A percentile compares a stretch with the other conserved stretches of the same genome.
phyloP scores from a whole-genome alignment of 2,329 filamentous ascomycete genomes.

The Cercospora berteroae region DNA sequence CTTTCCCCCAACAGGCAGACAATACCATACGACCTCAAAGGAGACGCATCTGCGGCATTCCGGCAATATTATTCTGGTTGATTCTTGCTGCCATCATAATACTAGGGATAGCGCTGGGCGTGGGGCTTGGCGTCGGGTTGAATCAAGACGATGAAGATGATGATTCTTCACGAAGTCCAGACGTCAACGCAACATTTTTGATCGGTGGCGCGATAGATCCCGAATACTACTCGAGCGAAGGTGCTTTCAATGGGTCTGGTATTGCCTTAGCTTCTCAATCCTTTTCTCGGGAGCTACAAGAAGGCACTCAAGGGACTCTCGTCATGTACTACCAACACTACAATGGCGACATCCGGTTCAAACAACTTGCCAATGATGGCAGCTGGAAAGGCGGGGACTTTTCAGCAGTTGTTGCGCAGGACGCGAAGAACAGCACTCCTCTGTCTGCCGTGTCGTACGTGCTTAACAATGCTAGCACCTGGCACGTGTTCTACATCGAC shows the following conservation, averaged over 20 bases:
- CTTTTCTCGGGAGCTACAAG: constrained; percentile 34
- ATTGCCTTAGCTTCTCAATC: constrained; percentile 48
- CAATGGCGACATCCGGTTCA: constrained; percentile 43
- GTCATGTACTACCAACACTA: constrained; percentile 49
- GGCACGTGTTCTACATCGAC: constrained; percentile 42
- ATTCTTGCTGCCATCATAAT: constrained; percentile 30
- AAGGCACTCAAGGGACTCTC: constrained; percentile 40
- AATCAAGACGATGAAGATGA: constrained; percentile 25
- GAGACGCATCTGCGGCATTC: constrained; percentile 28
- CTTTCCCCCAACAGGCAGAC: constrained; percentile 13
- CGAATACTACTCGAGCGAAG: constrained; percentile 41
- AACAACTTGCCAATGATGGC: constrained; percentile 39
- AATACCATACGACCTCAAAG: constrained; percentile 12
- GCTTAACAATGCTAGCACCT: constrained; percentile 36
- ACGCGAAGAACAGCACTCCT: constrained; percentile 46
- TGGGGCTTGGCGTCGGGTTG: constrained; percentile 41
- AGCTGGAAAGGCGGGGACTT: constrained; percentile 43
- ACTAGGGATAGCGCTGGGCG: constrained; percentile 36
- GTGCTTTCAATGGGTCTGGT: constrained; percentile 50
- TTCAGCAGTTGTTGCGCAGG: constrained; percentile 41
- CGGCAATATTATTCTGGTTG: constrained; percentile 22
- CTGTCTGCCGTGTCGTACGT: constrained; percentile 47
- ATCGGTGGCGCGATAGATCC: constrained; percentile 44
- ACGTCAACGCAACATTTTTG: constrained; percentile 24
- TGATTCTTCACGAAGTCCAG: background rate